A percentile compares a stretch with the other conserved stretches of the same genome.
These are phyloP conservation scores for Zizania palustris DNA, from an alignment of 202 grass and related monocot species.

Conservation along the genomic window DNA sequence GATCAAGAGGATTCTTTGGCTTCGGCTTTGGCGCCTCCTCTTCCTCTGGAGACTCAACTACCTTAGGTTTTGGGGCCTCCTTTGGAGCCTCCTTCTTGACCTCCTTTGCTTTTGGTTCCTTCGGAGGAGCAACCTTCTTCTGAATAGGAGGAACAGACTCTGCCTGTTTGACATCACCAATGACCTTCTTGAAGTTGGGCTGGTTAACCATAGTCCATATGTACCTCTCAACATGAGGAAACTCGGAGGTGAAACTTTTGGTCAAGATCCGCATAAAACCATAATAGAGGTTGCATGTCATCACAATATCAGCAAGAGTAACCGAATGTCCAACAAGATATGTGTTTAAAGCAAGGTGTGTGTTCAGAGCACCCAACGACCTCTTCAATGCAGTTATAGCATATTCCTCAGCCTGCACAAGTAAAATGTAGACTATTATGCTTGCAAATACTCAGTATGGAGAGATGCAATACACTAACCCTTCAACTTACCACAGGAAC, in stretches of 20 bases:
- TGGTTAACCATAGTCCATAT: slow-evolving; percentile 98
- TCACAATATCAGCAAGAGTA: slow-evolving; percentile 80
- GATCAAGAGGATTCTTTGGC: slow-evolving; percentile 85
- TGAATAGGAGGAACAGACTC: slow-evolving; percentile 65
- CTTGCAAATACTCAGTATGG: background rate
- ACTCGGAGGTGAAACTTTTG: slow-evolving; percentile 78
- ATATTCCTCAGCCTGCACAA: slow-evolving; percentile 65
- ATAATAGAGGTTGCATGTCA: slow-evolving; percentile 84
- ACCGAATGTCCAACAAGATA: slow-evolving; percentile 88
- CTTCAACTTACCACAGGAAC: slow-evolving; percentile 53
- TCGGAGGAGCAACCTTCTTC: slow-evolving; percentile 59
- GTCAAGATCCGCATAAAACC: slow-evolving; percentile 61
- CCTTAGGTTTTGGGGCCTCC: slow-evolving; percentile 49
- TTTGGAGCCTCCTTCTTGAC: slow-evolving; percentile 50
- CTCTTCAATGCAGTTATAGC: slow-evolving; percentile 77
- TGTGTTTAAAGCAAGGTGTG: slow-evolving; percentile 74
- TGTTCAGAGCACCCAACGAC: slow-evolving; percentile 66
- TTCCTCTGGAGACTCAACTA: slow-evolving; percentile 56
- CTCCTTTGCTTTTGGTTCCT: slow-evolving; percentile 71
- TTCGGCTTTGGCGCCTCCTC: slow-evolving; percentile 92
- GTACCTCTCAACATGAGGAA: slow-evolving; percentile 91
- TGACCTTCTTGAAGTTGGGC: slow-evolving; percentile 79
- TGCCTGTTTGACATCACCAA: slow-evolving; percentile 80
- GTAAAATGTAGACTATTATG: background rate
- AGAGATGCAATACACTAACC: background rate